phyloP scores from a whole-genome alignment of 768 basidiomycete species.

The Xanthoconium purpureum region DNA sequence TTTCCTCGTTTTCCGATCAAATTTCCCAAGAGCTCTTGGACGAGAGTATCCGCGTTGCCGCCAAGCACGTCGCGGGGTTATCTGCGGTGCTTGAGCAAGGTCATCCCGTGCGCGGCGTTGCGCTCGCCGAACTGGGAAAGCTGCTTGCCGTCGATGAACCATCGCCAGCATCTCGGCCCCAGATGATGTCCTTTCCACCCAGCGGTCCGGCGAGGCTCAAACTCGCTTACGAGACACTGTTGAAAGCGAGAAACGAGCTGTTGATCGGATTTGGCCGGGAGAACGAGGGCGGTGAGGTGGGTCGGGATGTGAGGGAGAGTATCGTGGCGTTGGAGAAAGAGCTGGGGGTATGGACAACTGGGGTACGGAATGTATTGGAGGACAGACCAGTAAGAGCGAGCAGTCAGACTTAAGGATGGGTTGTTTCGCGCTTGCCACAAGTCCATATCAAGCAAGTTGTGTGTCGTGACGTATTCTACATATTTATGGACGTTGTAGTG shows the following conservation, averaged over 20 bases:
- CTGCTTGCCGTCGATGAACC: constrained; percentile 78
- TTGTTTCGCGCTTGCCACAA: background rate
- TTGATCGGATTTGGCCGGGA: constrained; percentile 66
- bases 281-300: constrained; percentile 72
- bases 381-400: constrained; percentile 30
- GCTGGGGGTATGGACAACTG: constrained; percentile 63
- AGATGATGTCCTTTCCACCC: constrained; percentile 51
- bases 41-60: constrained; percentile 56
- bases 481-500: too few relatives aligned
- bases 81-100: constrained; percentile 51
- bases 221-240: constrained; percentile 61
- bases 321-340: constrained; percentile 69
- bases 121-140: constrained; percentile 78
- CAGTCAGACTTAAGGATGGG: background rate
- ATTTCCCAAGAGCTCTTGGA: constrained; percentile 55
- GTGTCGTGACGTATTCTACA: background rate
- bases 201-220: constrained; percentile 61
- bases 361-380: constrained; percentile 53
- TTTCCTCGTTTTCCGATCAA: constrained; percentile 43
- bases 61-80: constrained; percentile 53
- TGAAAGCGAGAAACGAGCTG: constrained; percentile 60
- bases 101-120: constrained; percentile 76
- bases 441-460: background rate
- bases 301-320: constrained; percentile 55
- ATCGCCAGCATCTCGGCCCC: constrained; percentile 30